These are phyloP conservation scores for Scutellaria minor DNA, from an alignment of 257 asterid genomes.

Conservation along the genomic window DNA sequence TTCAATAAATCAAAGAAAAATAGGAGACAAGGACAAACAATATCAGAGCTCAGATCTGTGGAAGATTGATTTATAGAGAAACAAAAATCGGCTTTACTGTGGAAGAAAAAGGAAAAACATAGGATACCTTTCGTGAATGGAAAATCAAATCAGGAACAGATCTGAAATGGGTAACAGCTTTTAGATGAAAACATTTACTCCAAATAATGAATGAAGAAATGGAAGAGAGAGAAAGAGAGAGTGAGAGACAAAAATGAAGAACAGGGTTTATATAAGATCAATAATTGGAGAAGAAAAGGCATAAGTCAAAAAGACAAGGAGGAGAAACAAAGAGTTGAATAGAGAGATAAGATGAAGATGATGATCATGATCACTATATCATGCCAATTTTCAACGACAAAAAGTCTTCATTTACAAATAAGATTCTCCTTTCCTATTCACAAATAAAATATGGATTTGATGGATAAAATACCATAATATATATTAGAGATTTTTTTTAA, in stretches of 20 bases:
- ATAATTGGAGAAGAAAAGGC: constrained; percentile 32
- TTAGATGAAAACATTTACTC: constrained; percentile 22
- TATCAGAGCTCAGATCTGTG: constrained; percentile 39
- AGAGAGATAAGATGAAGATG: constrained; percentile 30
- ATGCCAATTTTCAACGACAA: constrained; percentile 19
- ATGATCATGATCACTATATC: not conserved
- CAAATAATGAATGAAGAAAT: constrained; percentile 24
- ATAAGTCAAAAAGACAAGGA: constrained; percentile 35
- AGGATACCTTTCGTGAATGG: constrained; percentile 38
- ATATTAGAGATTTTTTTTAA: too few species aligned
- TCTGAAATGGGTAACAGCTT: constrained; percentile 41
- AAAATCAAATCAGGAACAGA: constrained; percentile 34
- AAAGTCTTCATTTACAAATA: constrained; percentile 22
- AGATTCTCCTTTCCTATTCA: too few species aligned
- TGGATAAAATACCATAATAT: too few species aligned
- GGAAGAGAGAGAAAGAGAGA: not conserved
- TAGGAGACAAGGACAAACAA: not conserved
- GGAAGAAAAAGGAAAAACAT: constrained; percentile 13
- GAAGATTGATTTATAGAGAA: constrained; percentile 5
- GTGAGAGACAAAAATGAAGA: constrained; percentile 39
- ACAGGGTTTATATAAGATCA: constrained; percentile 16
- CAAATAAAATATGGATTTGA: too few species aligned
- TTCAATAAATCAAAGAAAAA: constrained; percentile 14
- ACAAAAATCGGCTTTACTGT: constrained; percentile 20
- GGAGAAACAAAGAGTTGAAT: constrained; percentile 27